Percentiles rank a stretch among this genome's conserved stretches.
Conservation (phyloP, 2,329 filamentous ascomycete species). For the Graphilbum fragrans region DNA sequence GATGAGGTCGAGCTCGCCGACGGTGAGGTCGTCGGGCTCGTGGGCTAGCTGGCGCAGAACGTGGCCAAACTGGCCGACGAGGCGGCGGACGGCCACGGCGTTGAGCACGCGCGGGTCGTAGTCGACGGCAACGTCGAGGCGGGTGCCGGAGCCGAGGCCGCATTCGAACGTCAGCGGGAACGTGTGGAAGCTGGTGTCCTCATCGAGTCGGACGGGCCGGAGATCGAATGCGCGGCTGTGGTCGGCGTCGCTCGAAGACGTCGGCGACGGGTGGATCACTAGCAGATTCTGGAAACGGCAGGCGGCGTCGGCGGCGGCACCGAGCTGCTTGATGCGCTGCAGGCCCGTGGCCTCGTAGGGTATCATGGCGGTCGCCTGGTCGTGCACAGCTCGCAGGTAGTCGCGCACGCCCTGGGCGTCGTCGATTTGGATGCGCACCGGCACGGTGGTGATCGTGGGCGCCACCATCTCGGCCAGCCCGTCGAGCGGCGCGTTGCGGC, state of each 20-base stretch:
- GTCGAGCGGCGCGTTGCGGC: conserved; percentile 27
- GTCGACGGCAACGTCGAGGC: background rate
- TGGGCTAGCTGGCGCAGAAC: no score
- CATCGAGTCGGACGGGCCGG: background rate
- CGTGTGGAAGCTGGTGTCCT: background rate
- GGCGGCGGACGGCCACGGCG: no score
- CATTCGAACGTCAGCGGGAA: background rate
- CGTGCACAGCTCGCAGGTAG: conserved; percentile 20
- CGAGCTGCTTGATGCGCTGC: conserved; percentile 38
- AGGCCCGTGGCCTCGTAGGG: conserved; percentile 53
- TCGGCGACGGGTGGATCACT: background rate
- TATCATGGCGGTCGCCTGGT: conserved; percentile 22
- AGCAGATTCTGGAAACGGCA: background rate
- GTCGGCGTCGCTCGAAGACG: background rate
- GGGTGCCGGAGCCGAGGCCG: background rate
- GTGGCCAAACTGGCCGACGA: no score
- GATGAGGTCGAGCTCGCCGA: no score
- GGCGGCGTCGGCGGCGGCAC: background rate
- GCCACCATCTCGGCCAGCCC: conserved; percentile 46
- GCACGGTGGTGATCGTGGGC: conserved; percentile 8
- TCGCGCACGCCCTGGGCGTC: conserved; percentile 28
- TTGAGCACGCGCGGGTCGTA: background rate
- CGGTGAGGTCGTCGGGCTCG: no score
- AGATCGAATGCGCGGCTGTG: background rate
- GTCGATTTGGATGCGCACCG: background rate